Evolutionary conservation across 106 monocot genomes (phyloP), one percentile per base, ranked within the genome.

Genomic region (Chionographis japonica): DNA sequence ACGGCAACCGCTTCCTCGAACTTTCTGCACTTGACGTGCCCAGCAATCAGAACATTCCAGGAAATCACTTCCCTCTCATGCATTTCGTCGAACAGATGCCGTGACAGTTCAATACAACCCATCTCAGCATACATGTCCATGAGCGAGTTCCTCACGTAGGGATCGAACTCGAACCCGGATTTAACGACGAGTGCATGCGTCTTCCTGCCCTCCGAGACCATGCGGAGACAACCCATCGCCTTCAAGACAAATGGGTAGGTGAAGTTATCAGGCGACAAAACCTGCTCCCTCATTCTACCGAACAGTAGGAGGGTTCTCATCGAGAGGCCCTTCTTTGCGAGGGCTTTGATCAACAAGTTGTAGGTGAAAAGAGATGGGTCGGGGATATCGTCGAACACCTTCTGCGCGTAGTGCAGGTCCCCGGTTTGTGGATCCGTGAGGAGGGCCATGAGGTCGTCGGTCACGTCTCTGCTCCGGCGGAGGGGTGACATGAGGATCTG

Each of bases 221-320:
- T 19, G 13, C 63, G 15, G 7, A 81, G 61, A 54, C 15, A 13
- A 12, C 70, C 81, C 2, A 81, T 50, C 2, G 81, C 67, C 54
- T 85, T 81, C 11, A 85, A 62, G 40, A 85, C 71, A 17, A 81
- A 68, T 2, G 85, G 85, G 70, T 70, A 85, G 13, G 74, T 78
- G 62, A 81, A 85, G 35, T 78, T 85, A 55, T 85, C 85, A 2
- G 81, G 85, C 18, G 42, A 67, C 37, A 81, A 8, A 0, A 52
- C 42, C 3, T 27, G 55, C 49, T 65, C 55, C 69, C 80, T 70
- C 80, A 85, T 69, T 40, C 56, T 61, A 19, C n/a, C 7, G 54
- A 68, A 80, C 51, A 85, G 39, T 4, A 54, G 50, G 11, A 80
- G 9, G 4, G 72, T 52, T 13, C 59, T 10, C 20, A 40, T 52